phyloP scores from a whole-genome alignment of 2,329 filamentous ascomycete species.

The Pseudogymnoascus sp. region DNA sequence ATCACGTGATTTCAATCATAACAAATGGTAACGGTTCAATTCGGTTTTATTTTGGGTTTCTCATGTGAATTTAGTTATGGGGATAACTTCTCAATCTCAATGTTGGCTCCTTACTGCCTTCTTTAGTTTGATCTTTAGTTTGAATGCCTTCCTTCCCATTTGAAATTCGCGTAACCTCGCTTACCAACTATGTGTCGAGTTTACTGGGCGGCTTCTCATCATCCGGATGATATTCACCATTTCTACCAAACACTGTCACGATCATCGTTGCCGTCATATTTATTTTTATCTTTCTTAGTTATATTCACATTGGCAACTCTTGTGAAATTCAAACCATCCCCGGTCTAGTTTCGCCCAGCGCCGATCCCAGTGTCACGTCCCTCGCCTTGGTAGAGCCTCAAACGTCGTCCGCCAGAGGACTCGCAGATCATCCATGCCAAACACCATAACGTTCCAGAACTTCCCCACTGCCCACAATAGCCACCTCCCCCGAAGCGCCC shows the following conservation, averaged over 20 bases:
- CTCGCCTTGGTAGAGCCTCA: conserved; percentile 7
- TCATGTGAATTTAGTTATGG: not conserved
- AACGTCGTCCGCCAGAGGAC: not conserved
- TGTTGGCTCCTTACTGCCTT: not conserved
- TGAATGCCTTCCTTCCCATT: not conserved
- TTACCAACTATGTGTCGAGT: not conserved
- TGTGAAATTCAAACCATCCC: not conserved
- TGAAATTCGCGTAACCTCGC: not conserved
- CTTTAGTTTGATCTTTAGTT: not conserved
- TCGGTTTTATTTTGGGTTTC: not conserved
- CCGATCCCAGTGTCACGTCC: conserved; percentile 1
- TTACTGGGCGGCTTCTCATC: not conserved
- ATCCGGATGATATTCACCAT: not conserved
- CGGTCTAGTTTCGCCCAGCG: not conserved
- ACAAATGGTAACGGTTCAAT: not conserved
- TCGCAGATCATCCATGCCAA: conserved; percentile 2
- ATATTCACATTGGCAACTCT: not conserved
- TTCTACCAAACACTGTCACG: not conserved
- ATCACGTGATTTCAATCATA: not conserved
- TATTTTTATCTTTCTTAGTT: not conserved
- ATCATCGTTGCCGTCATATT: not conserved
- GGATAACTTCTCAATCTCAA: not conserved
- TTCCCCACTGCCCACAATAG: not conserved
- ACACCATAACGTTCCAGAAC: not conserved
- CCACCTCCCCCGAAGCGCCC: not conserved